Evolutionary conservation across 1,284 basidiomycete genomes (phyloP), one percentile per base, ranked within the genome.

Genomic region (Apiotrichum sp.): DNA sequence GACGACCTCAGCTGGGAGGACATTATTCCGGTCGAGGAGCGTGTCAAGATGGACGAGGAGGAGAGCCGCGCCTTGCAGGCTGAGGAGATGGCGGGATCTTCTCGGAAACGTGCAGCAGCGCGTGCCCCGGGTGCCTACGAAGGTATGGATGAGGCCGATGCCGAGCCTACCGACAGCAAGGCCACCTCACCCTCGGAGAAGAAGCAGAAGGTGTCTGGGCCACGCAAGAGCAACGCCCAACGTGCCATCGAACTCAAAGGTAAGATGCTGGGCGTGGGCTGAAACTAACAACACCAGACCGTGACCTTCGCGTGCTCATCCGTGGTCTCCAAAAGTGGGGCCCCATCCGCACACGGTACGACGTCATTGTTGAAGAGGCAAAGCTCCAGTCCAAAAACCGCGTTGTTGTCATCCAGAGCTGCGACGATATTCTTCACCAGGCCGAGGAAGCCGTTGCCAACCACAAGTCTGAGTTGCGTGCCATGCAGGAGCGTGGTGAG

Each of bases 261-360:
- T 75, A 43, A 64, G 73, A 66, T 16, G 40, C 36, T 9, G 38
- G 11, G 14, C 10, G 16, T 43, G 39, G 8, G 51, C 7, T 6
- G 44, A 9, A 34, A 4, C 46, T 13, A 44, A 56, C 60, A 43
- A 64, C 51, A 13, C 13, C 46, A 75, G 93, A 98, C 74, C 86
- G 95, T 47, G 96, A 99, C 72, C 85, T 98, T 38, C 92, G 96
- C 62, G 92, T 95, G 43, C 82, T 99, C 43, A 91, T 98, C 61
- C 85, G 95, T 62, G 95, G 92, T 70, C 81, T 99, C 65, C 93
- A 97, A 71, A 87, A 93, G 56, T 98, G 95, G 93, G 96, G 96
- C 34, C 95, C 98, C 74, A 91, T 98, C 62, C 85, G 92, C 52
- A 86, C 89, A 66, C 88, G 95, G 47, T 97, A 95, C 76, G 92